These are phyloP conservation scores for Crithidia sp. DNA, from an alignment of 208 protist genomes.

Conservation along the genomic window DNA sequence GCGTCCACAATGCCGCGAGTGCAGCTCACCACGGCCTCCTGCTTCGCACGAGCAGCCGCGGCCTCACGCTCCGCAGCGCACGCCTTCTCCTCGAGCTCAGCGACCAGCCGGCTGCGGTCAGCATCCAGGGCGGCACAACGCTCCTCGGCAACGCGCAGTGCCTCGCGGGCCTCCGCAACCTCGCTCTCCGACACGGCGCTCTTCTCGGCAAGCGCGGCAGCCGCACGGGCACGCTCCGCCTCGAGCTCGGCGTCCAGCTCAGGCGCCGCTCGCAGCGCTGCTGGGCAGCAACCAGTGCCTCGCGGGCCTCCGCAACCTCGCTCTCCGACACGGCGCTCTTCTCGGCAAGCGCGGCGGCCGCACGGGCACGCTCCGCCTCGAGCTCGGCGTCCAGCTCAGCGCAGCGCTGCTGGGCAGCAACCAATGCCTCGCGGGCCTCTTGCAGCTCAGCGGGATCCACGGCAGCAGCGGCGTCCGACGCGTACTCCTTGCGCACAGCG, in stretches of 20 bases:
- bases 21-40: too few species aligned
- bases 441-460: conserved; percentile 14
- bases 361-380: neutral
- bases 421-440: neutral
- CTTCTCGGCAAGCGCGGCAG: conserved; percentile 2
- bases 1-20: too few species aligned
- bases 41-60: neutral
- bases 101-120: neutral
- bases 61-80: neutral
- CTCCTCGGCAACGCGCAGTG: conserved; percentile 6
- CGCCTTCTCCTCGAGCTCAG: neutral
- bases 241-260: conserved; percentile 4
- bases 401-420: neutral
- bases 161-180: neutral
- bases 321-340: conserved; percentile 13
- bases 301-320: conserved; percentile 12
- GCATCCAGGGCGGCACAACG: neutral
- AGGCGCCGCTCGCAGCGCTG: neutral
- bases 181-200: neutral
- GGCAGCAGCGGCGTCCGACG: neutral
- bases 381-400: neutral
- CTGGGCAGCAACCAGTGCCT: neutral
- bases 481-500: too few species aligned
- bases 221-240: neutral
- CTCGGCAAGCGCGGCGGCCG: conserved; percentile 16